phyloP scores from a whole-genome alignment of 2,329 filamentous ascomycete species.

The Penicillium digitatum region DNA sequence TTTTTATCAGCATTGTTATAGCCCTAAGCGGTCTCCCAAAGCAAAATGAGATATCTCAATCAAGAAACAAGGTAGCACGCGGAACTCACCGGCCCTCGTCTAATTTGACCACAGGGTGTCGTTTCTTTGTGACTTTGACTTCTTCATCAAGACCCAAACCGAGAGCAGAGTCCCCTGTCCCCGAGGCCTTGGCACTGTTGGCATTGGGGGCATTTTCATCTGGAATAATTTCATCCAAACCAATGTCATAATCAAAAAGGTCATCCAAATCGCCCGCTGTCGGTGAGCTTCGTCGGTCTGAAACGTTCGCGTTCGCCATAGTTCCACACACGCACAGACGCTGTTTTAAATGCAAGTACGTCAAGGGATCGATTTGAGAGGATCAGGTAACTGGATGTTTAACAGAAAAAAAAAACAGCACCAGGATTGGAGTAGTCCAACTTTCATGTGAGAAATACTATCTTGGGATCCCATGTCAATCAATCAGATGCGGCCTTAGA shows the following conservation, averaged over 20 bases:
- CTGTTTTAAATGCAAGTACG: neutral
- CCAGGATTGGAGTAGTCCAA: neutral
- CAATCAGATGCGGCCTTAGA: slow-evolving; percentile 15
- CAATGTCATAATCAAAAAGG: slow-evolving; percentile 72
- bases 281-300: slow-evolving; percentile 17
- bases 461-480: neutral
- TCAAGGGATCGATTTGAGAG: neutral
- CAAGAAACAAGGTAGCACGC: neutral
- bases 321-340: neutral
- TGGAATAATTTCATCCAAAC: slow-evolving; percentile 49
- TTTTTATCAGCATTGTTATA: neutral
- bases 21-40: neutral
- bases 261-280: slow-evolving; percentile 56
- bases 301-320: slow-evolving; percentile 7
- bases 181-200: slow-evolving; percentile 19
- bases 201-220: slow-evolving; percentile 26
- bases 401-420: neutral
- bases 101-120: slow-evolving; percentile 75
- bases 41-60: neutral
- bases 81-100: slow-evolving; percentile 66
- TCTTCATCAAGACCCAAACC: slow-evolving; percentile 80
- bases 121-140: slow-evolving; percentile 73
- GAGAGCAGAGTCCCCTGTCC: slow-evolving; percentile 45
- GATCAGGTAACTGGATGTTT: neutral
- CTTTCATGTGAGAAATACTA: neutral